Evolutionary conservation across 2,329 filamentous ascomycete genomes (phyloP).

Genomic region (Alternaria novae-zelandiae): DNA sequence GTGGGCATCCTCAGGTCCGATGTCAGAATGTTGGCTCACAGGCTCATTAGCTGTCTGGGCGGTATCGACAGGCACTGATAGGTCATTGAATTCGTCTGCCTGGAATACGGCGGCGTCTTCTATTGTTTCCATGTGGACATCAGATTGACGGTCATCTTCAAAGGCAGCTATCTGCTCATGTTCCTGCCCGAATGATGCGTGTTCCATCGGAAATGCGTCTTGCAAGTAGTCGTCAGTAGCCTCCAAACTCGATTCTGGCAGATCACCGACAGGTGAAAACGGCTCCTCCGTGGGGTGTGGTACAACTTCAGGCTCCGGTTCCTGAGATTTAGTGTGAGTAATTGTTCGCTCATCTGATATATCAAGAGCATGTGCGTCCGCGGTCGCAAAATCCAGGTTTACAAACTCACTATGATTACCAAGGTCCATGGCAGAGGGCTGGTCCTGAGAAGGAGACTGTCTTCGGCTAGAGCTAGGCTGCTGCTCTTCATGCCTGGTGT

Average conservation of each 20-base stretch:
- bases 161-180: conserved; percentile 1
- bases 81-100: conserved; percentile 5
- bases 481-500: neutral
- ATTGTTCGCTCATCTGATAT: neutral
- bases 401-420: conserved; percentile 17
- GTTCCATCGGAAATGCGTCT: conserved; percentile 5
- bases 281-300: neutral
- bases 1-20: conserved; percentile 27
- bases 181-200: neutral
- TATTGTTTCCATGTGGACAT: conserved; percentile 41
- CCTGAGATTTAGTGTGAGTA: conserved; percentile 11
- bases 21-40: conserved; percentile 19
- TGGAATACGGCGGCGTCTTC: conserved; percentile 28
- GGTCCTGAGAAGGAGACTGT: neutral
- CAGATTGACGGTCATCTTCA: conserved; percentile 15
- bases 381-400: conserved; percentile 12
- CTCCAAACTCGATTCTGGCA: conserved; percentile 10
- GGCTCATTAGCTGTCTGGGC: neutral
- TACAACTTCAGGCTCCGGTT: neutral
- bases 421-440: neutral
- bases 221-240: conserved; percentile 13
- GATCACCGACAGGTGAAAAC: neutral
- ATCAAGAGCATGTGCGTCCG: neutral
- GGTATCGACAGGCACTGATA: neutral
- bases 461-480: neutral